phyloP scores from a whole-genome alignment of 768 basidiomycete species.

The Phaeotremella fagi region DNA sequence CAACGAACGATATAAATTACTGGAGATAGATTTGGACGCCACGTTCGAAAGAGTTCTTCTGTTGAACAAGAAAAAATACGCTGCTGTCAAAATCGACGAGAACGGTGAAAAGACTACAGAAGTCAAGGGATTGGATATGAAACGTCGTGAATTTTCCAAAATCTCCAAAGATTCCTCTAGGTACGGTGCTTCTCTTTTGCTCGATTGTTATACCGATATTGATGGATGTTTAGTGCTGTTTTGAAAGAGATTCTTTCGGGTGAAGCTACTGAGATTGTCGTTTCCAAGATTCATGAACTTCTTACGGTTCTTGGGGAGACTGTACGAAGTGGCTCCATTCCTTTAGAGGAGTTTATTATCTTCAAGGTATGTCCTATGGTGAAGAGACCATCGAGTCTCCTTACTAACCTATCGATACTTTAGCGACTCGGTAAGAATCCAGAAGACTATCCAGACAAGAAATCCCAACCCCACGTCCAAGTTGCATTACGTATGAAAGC shows the following conservation, averaged over 20 bases:
- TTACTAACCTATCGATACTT: background rate
- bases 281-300: constrained; percentile 90
- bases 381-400: too few relatives aligned
- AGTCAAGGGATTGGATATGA: constrained; percentile 98
- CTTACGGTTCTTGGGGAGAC: constrained; percentile 69
- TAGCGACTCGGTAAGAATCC: constrained; percentile 95
- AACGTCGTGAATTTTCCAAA: constrained; percentile 87
- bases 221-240: constrained; percentile 61
- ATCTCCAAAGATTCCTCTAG: constrained; percentile 89
- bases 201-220: too few relatives aligned
- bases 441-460: constrained; percentile 92
- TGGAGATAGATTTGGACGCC: constrained; percentile 94
- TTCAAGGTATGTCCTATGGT: constrained; percentile 77
- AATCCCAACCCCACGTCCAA: constrained; percentile 92
- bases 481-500: constrained; percentile 87
- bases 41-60: constrained; percentile 88
- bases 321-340: constrained; percentile 69
- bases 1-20: constrained; percentile 88
- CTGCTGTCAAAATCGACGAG: constrained; percentile 90
- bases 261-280: constrained; percentile 79
- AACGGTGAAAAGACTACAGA: constrained; percentile 68
- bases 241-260: constrained; percentile 87
- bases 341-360: constrained; percentile 90
- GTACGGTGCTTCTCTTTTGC: too few relatives aligned
- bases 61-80: constrained; percentile 98